phyloP scores from a whole-genome alignment of 108 stramenopile genomes.

The Nannochloropsis gaditana region DNA sequence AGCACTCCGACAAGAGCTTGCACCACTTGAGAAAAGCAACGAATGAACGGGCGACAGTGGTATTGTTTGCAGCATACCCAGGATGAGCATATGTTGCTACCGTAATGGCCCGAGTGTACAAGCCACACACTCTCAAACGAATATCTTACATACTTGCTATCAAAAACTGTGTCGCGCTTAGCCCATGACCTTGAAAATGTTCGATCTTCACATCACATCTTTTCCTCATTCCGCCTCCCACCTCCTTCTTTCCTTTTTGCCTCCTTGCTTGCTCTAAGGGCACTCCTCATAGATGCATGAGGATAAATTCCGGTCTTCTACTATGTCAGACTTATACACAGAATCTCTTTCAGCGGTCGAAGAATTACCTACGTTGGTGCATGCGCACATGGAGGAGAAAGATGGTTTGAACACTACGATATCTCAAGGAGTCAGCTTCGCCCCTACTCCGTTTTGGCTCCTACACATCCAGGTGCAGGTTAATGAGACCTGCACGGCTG shows the following conservation, averaged over 20 bases:
- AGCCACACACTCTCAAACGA: no score
- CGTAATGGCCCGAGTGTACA: neutral
- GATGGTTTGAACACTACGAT: neutral
- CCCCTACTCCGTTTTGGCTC: neutral
- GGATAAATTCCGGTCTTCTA: neutral
- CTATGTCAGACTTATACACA: neutral
- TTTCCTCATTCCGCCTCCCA: neutral
- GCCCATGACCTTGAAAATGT: neutral
- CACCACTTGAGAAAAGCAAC: no score
- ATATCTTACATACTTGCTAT: neutral
- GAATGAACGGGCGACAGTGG: no score
- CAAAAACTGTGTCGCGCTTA: neutral
- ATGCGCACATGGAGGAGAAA: no score
- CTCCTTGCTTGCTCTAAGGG: neutral
- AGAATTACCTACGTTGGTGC: neutral
- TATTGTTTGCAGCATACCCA: no score
- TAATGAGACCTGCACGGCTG: neutral
- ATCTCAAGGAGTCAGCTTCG: neutral
- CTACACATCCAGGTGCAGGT: neutral
- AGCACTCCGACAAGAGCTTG: no score
- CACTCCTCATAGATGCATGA: neutral
- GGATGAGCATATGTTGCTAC: no score
- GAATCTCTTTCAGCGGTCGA: neutral
- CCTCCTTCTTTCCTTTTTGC: neutral
- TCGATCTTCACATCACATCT: neutral